These are phyloP conservation scores for Mycena vitilis DNA, from an alignment of 768 basidiomycete genomes.

Conservation along the genomic window DNA sequence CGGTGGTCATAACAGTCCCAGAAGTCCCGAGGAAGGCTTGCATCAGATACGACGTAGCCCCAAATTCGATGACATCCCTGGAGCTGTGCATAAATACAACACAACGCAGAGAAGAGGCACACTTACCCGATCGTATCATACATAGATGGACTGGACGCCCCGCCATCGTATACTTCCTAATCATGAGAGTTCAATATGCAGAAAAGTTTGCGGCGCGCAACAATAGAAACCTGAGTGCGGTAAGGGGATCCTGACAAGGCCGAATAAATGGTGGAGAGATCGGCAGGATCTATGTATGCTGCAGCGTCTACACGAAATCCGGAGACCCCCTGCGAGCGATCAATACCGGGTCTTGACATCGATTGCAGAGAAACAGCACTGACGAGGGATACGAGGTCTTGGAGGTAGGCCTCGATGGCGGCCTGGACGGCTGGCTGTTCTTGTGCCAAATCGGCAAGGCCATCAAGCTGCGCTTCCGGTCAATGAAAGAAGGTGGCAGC, in stretches of 20 bases:
- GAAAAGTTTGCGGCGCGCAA: slow-evolving; percentile 6
- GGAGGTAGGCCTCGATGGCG: slow-evolving; percentile 18
- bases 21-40: slow-evolving; percentile 28
- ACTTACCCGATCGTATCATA: slow-evolving; percentile 28
- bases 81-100: slow-evolving; percentile 8
- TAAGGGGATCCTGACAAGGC: slow-evolving; percentile 28
- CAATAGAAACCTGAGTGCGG: slow-evolving; percentile 25
- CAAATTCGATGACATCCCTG: slow-evolving; percentile 32
- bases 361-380: slow-evolving; percentile 20
- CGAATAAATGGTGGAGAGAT: slow-evolving; percentile 27
- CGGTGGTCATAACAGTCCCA: slow-evolving; percentile 27
- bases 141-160: slow-evolving; percentile 24
- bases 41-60: slow-evolving; percentile 25
- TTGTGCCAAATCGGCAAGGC: slow-evolving; percentile 26
- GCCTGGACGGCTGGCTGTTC: slow-evolving; percentile 24
- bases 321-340: slow-evolving; percentile 25
- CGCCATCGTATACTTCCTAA: slow-evolving; percentile 30
- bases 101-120: not conserved
- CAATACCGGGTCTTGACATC: too few species aligned
- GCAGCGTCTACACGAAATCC: slow-evolving; percentile 29
- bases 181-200: slow-evolving; percentile 1
- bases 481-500: slow-evolving; percentile 12
- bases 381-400: slow-evolving; percentile 28
- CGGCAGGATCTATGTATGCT: slow-evolving; percentile 20
- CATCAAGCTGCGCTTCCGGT: slow-evolving; percentile 20